Conservation (phyloP, 495 filamentous ascomycete species). For the Articulospora tetracladia region DNA sequence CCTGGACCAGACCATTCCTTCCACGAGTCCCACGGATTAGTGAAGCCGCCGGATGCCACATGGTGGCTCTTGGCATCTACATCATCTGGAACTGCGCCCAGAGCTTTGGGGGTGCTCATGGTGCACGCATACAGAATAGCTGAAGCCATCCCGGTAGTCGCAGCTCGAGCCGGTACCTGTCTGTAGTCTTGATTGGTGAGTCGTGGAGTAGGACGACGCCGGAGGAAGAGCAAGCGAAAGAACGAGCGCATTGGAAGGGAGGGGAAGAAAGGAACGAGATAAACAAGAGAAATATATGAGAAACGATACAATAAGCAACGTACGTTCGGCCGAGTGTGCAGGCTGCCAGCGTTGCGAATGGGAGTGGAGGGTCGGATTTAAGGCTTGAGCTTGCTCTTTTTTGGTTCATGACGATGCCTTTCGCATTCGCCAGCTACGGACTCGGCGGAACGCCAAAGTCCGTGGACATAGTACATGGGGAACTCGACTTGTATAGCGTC, state of each 20-base stretch:
- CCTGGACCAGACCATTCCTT: conserved; percentile 22
- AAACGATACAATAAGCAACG: background rate
- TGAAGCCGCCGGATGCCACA: conserved; percentile 22
- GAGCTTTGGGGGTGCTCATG: conserved; percentile 12
- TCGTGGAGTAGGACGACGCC: conserved; percentile 1
- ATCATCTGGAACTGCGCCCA: conserved; percentile 25
- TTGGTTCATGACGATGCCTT: background rate
- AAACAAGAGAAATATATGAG: background rate
- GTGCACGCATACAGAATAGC: conserved; percentile 21
- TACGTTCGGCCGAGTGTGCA: background rate
- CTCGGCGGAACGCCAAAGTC: background rate
- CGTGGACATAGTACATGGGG: no score
- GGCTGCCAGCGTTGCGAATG: background rate
- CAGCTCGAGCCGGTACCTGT: conserved; percentile 5
- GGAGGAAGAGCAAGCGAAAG: conserved; percentile 11
- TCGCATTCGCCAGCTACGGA: background rate
- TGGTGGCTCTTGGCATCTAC: conserved; percentile 21
- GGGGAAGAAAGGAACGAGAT: background rate
- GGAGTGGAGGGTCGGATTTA: background rate
- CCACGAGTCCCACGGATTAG: conserved; percentile 34
- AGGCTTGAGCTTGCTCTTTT: background rate
- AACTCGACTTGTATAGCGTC: no score
- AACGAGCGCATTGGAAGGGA: conserved; percentile 17
- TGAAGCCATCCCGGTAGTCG: conserved; percentile 13
- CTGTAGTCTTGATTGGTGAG: background rate